phyloP scores from a whole-genome alignment of 352 stramenopile genomes.

The Globisporangium apiculatum region DNA sequence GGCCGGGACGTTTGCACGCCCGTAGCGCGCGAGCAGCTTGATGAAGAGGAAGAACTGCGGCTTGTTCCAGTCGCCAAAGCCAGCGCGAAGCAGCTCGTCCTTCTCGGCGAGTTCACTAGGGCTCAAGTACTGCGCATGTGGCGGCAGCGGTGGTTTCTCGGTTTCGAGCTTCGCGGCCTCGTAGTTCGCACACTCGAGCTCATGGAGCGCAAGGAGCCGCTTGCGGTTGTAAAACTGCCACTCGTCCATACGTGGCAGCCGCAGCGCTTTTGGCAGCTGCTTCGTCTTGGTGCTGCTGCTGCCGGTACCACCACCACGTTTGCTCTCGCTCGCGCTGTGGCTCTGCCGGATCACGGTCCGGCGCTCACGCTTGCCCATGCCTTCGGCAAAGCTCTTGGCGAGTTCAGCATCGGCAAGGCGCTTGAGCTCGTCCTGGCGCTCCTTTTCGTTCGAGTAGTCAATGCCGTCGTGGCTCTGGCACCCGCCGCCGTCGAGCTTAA shows the following conservation, averaged over 20 bases:
- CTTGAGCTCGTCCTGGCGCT: conserved; percentile 81
- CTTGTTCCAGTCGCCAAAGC: conserved; percentile 84
- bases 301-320: conserved; percentile 15
- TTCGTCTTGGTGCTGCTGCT: conserved; percentile 52
- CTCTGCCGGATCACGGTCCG: conserved; percentile 70
- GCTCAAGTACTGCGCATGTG: conserved; percentile 73
- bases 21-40: conserved; percentile 76
- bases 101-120: conserved; percentile 90
- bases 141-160: conserved; percentile 68
- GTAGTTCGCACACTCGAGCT: conserved; percentile 79
- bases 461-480: conserved; percentile 96
- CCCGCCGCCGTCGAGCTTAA: conserved; percentile 90
- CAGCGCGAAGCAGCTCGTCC: conserved; percentile 70
- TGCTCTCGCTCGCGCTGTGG: conserved; percentile 33
- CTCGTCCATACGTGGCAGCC: conserved; percentile 79
- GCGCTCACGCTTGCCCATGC: conserved; percentile 80
- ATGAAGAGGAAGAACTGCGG: conserved; percentile 84
- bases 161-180: conserved; percentile 66
- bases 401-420: conserved; percentile 79
- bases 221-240: conserved; percentile 87
- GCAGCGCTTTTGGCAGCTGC: conserved; percentile 70
- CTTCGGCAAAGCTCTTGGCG: conserved; percentile 64
- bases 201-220: conserved; percentile 71
- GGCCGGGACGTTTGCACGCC: conserved; percentile 63
- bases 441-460: conserved; percentile 93